phyloP scores from a whole-genome alignment of 1,139 yeast genomes.

The Yamadazyma siamensis region DNA sequence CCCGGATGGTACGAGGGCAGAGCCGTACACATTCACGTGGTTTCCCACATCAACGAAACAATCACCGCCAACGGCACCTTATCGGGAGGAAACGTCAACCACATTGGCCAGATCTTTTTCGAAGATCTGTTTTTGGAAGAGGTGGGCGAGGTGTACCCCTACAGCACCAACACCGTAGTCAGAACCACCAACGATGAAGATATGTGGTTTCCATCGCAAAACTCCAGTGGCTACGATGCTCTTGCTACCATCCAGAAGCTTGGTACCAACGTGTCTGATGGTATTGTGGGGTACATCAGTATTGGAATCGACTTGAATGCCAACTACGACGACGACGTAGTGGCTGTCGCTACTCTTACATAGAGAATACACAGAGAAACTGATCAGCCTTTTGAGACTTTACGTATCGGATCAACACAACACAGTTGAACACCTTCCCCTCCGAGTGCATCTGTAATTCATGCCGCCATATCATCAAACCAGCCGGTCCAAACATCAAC shows the following conservation, averaged over 20 bases:
- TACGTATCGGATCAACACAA: too few relatives aligned
- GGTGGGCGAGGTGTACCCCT: conserved; percentile 2
- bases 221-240: conserved; percentile 5
- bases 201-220: conserved; percentile 2
- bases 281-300: conserved; percentile 4
- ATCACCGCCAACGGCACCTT: conserved; percentile 1
- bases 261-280: conserved; percentile 4
- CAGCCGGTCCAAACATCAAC: too few relatives aligned
- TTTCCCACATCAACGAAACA: conserved; percentile 5
- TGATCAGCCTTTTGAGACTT: too few relatives aligned
- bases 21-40: conserved; percentile 4
- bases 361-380: too few relatives aligned
- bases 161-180: background rate
- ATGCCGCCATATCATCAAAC: too few relatives aligned
- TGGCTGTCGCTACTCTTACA: conserved; percentile 2
- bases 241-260: conserved; percentile 2
- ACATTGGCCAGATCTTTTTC: conserved; percentile 5
- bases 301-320: conserved; percentile 4
- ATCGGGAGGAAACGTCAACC: conserved; percentile 3
- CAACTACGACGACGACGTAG: conserved; percentile 3
- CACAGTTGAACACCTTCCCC: too few relatives aligned
- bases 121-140: conserved; percentile 2
- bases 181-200: conserved; percentile 2
- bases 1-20: conserved; percentile 6
- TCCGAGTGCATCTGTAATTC: too few relatives aligned